Base-by-base conservation (phyloP, 2,329 filamentous ascomycete species). In the Gyromitra esculenta region DNA sequence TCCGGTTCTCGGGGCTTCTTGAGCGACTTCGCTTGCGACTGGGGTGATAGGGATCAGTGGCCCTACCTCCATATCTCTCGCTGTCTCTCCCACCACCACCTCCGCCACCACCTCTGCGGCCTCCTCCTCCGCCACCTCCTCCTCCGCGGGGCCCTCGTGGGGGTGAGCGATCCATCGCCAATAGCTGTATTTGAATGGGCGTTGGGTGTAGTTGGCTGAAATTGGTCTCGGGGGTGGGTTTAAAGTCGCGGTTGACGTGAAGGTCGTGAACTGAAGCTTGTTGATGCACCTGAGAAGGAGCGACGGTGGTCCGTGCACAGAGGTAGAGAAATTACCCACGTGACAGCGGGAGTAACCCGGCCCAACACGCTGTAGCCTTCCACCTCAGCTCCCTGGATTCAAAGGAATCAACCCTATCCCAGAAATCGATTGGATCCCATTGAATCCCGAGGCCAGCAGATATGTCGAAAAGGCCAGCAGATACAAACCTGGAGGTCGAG, bases 401-500 rank as follows among this genome's bases (percentile, higher is more conserved):
- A 4, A 4, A 57, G 50, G 45, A 35, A 39, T 39, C 37, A 60
- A 60, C 37, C 37, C 35, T 60, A 43, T 43, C n/a, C 31, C 15
- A 13, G 15, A 15, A 72, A 13, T 7, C 39, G 18, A 73, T 50
- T 59, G 11, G 50, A 43, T 25, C 5, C 52, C 41, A 52, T 60
- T 73, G 41, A 13, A 63, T 45, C 37, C 11, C 41, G 25, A 1
- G 37, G 50, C n/a, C 41, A 56, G 35, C 9, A 62, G 45, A 25
- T 48, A 85, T 85, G 86, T 84, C 84, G 68, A 90, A 91, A 84
- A 87, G 89, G 77, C 86, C 87, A 73, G 89, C 89, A 72, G 86
- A 87, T 39, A 88, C 90, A 82, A 85, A 88, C 54, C 85, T 91
- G 50, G 89, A 90, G 48, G 88, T 89, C 77, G 82, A 88, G 57